phyloP scores from a whole-genome alignment of 257 asterid species.

The Fraxinus excelsior region DNA sequence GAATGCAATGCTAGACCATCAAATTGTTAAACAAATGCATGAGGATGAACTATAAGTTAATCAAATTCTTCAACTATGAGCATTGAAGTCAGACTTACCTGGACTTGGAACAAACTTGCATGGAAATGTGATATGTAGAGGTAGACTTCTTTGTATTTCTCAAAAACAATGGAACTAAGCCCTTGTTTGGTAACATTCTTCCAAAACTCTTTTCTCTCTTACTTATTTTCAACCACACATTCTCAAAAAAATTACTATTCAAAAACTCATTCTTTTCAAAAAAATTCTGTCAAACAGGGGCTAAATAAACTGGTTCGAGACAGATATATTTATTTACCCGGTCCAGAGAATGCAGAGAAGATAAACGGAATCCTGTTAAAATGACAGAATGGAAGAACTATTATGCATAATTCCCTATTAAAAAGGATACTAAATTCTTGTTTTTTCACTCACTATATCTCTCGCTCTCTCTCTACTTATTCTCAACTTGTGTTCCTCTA shows the following conservation, averaged over 20 bases:
- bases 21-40: background rate
- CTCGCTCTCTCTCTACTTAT: slow-evolving; percentile 15
- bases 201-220: too few relatives aligned
- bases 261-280: too few relatives aligned
- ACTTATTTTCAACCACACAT: too few relatives aligned
- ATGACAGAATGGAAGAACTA: background rate
- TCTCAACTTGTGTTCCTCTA: background rate
- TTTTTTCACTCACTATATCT: too few relatives aligned
- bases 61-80: background rate
- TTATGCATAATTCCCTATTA: background rate
- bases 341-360: background rate
- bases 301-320: background rate
- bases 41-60: background rate
- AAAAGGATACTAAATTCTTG: background rate
- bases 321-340: background rate
- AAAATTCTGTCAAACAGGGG: too few relatives aligned
- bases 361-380: background rate
- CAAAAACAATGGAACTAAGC: background rate
- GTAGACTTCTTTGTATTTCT: background rate
- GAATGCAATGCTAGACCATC: background rate
- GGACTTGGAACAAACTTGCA: background rate
- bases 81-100: background rate
- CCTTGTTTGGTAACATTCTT: too few relatives aligned
- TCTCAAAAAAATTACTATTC: too few relatives aligned
- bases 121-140: background rate